Base-by-base conservation (phyloP, 1,139 yeast species). In the Candida sanyaensis region DNA sequence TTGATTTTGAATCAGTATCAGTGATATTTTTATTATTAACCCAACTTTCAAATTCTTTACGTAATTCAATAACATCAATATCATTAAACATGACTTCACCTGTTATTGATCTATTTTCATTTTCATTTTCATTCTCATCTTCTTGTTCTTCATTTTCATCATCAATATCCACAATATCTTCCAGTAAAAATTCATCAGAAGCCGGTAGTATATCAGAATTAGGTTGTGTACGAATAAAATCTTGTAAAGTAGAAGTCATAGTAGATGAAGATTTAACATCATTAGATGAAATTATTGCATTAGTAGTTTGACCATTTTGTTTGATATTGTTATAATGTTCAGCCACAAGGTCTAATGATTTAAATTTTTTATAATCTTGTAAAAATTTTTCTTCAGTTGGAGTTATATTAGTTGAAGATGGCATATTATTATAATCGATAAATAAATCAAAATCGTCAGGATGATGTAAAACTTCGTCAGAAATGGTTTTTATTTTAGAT, bases 381-480 rank as follows among this genome's bases (percentile, higher is more conserved):
- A 74, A 55, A 55, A 75, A 75, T 31, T 57, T 54, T 51, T 69
- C 73, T 52, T 75, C 79, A 9, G 32, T 13, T 4, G 41, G 32
- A 10, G 23, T 24, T 10, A n/a, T 30, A 30, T 17, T 28, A 7
- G 24, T 23, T 3, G 34, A 24, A 23, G 32, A 11, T 9, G 27
- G n/a, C 23, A 64, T 62, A 4, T 61, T 53, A 26, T 61, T 60
- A 11, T 65, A 58, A 30, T 69, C 71, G 17, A 65, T 69, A 55
- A 80, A 80, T 11, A 78, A 59, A 37, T 75, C 78, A 1, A 64
- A 60, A 51, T 73, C 79, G 58, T 76, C 77, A 13, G 71, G 66
- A 2, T 36, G 29, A 21, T 64, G 62, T 45, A 76, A 67, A 8
- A 71, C 73, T 37, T 72, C 77, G 55, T 77, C 80, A 3, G 81